phyloP scores from a whole-genome alignment of 495 filamentous ascomycete genomes.

The Xylaria nigripes region DNA sequence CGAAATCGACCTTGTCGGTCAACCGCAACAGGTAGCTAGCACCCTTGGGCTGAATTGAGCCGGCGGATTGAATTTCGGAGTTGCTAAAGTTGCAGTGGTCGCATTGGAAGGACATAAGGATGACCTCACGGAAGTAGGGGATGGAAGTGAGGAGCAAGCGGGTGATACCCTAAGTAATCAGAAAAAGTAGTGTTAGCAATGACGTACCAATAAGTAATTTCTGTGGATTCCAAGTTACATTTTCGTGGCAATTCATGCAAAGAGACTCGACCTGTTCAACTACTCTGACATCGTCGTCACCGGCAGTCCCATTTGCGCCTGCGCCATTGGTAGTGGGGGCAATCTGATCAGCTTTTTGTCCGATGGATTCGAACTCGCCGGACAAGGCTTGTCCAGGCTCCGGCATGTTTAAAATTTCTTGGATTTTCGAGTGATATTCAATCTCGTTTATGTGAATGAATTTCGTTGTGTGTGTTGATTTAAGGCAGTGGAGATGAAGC shows the following conservation, averaged over 20 bases:
- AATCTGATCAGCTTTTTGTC: slow-evolving; percentile 44
- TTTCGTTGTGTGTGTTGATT: background rate
- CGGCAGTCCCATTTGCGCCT: slow-evolving; percentile 20
- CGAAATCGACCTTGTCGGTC: slow-evolving; percentile 59
- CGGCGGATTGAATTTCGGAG: slow-evolving; percentile 85
- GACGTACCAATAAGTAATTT: too few species aligned
- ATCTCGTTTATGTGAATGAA: background rate
- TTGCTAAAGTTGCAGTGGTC: slow-evolving; percentile 79
- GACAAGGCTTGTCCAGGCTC: slow-evolving; percentile 13
- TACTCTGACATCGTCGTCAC: slow-evolving; percentile 43
- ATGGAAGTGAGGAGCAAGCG: slow-evolving; percentile 81
- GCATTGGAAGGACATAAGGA: slow-evolving; percentile 94
- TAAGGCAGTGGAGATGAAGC: background rate
- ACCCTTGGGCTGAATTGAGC: slow-evolving; percentile 82
- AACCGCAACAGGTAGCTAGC: slow-evolving; percentile 69
- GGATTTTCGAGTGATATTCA: background rate
- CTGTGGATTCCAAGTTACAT: slow-evolving; percentile 46
- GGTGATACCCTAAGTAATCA: slow-evolving; percentile 59
- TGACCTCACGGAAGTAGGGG: slow-evolving; percentile 92
- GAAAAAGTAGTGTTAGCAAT: slow-evolving; percentile 1
- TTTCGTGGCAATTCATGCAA: slow-evolving; percentile 58
- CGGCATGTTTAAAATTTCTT: background rate
- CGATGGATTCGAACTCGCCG: slow-evolving; percentile 44
- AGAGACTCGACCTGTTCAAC: slow-evolving; percentile 53
- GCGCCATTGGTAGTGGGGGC: slow-evolving; percentile 28